Conservation (phyloP, 208 protist species). For the Strigomonas galati region DNA sequence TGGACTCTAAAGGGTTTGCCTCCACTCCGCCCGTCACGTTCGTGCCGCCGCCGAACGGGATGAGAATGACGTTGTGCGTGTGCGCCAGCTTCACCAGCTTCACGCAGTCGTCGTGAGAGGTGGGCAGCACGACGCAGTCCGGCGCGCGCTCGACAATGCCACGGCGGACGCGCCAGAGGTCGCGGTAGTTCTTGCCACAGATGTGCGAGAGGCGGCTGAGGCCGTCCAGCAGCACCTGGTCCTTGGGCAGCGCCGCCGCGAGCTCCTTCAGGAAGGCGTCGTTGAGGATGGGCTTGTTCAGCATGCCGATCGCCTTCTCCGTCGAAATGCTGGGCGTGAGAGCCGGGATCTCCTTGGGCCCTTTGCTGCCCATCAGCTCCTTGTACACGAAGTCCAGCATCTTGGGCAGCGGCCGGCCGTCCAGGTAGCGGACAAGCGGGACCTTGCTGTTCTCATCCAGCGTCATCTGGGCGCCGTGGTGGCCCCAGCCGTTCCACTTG, state of each 20-base stretch:
- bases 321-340: conserved; percentile 67
- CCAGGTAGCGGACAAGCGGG: conserved; percentile 59
- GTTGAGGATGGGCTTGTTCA: conserved; percentile 68
- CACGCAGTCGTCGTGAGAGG: conserved; percentile 83
- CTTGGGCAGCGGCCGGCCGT: conserved; percentile 76
- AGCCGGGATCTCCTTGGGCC: conserved; percentile 35
- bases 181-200: conserved; percentile 92
- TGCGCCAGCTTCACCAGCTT: conserved; percentile 79
- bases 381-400: conserved; percentile 79
- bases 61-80: conserved; percentile 90
- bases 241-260: conserved; percentile 30
- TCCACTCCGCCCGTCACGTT: conserved; percentile 91
- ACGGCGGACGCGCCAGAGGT: conserved; percentile 87
- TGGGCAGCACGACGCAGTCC: conserved; percentile 89
- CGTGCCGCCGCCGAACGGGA: conserved; percentile 94
- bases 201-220: conserved; percentile 82
- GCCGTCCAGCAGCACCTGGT: conserved; percentile 72
- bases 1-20: conserved; percentile 78
- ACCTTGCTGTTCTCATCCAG: conserved; percentile 51
- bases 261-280: conserved; percentile 78
- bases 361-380: conserved; percentile 53
- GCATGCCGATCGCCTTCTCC: conserved; percentile 64
- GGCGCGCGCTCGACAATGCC: conserved; percentile 87
- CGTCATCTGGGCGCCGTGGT: conserved; percentile 47
- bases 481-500: conserved; percentile 93